Conservation (phyloP, 805 yeast genomes). For the Candida verbasci region DNA sequence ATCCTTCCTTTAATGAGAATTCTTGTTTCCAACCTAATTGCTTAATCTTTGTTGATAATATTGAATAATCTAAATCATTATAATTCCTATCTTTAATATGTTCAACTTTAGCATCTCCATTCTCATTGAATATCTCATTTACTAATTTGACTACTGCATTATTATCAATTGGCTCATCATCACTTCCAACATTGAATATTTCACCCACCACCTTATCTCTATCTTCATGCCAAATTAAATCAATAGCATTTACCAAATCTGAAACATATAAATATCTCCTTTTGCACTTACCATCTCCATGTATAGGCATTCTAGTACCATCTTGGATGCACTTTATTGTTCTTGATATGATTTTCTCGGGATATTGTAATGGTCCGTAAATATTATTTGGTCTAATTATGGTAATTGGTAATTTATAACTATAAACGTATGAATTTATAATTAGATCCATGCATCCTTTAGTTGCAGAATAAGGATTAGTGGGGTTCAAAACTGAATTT, state of each 20-base stretch:
- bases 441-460: conserved; percentile 53
- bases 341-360: conserved; percentile 47
- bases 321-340: conserved; percentile 18
- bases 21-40: conserved; percentile 29
- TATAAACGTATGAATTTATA: conserved; percentile 38
- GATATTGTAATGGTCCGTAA: conserved; percentile 51
- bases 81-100: conserved; percentile 27
- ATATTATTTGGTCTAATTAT: conserved; percentile 48
- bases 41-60: conserved; percentile 18
- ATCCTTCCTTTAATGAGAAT: conserved; percentile 18
- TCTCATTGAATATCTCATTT: conserved; percentile 10
- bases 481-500: conserved; percentile 34
- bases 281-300: conserved; percentile 44
- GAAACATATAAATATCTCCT: conserved; percentile 43
- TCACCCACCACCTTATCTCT: conserved; percentile 8
- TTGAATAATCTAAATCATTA: conserved; percentile 28
- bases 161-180: conserved; percentile 23
- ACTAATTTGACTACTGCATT: conserved; percentile 18
- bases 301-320: conserved; percentile 30
- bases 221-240: conserved; percentile 17
- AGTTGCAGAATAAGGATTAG: conserved; percentile 55
- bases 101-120: conserved; percentile 12
- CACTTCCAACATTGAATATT: conserved; percentile 22
- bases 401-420: conserved; percentile 38
- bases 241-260: conserved; percentile 40